Base-by-base conservation (phyloP, 352 stramenopile species). In the Pythium dissimile region DNA sequence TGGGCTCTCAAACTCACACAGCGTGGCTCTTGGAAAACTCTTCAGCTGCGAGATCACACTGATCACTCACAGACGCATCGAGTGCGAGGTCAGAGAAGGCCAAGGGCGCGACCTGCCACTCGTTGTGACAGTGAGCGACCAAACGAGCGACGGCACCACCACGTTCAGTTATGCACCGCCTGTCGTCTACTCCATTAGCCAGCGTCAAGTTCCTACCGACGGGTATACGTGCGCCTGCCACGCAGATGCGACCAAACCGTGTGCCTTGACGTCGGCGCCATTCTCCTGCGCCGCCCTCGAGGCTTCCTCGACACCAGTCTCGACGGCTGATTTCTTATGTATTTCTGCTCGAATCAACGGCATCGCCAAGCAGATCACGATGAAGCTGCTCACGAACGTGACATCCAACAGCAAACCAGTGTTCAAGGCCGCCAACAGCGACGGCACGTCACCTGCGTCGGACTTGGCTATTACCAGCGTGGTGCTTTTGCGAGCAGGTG, bases 171-270 rank as follows among this genome's bases (percentile, higher is more conserved):
- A 85, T 37, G 68, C 68, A 18, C 38, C 68, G 28, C 77, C 77
- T 2, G 39, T 80, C 10, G 63, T 84, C 15, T 65, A 60, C 28
- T 64, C 37, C 11, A 66, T 87, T 35, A 87, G 70, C 52, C 58
- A 56, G 24, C 58, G 27, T 7, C 56, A 76, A 18, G 74, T 70
- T n/a, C 72, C 77, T 2, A 87, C 74, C 0, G 65, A 74, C 31
- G 77, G 77, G 2, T 85, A 85, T 35, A 67, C 74, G 26, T 87
- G 77, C 34, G 67, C 50, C 27, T 87, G 77, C 34, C 35, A 62
- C 26, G 49, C 24, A 13, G 63, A 84, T 47, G 53, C 70, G 15
- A 61, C 70, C 15, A 62, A 59, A 26, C 70, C 72, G 0, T 87
- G 77, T 28, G 67, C 77, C 2, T 73, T 74, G 12, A 30, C 69